Percentiles rank a stretch among this genome's conserved stretches.
Conservation (phyloP, 441 rosid genomes). For the Populus hybrid region DNA sequence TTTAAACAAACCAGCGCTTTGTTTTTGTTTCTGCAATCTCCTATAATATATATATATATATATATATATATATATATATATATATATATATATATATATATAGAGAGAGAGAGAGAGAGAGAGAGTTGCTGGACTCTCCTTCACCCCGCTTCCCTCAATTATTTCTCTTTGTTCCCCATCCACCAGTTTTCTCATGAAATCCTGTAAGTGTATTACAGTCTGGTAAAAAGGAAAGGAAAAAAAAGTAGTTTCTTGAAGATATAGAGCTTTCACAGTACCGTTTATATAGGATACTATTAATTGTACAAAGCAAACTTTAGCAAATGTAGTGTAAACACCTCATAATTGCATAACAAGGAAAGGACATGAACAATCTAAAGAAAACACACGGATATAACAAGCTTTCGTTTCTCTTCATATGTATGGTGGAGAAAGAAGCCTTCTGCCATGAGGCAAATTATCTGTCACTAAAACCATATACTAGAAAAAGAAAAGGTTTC, state of each 20-base stretch:
- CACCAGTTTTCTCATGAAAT: not conserved
- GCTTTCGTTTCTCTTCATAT: slow-evolving; percentile 17
- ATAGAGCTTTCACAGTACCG: not conserved
- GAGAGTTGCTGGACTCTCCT: too few relatives aligned
- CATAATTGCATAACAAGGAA: slow-evolving; percentile 8
- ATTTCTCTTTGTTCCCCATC: not conserved
- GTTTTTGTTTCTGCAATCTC: not conserved
- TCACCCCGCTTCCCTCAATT: not conserved
- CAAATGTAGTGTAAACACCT: not conserved
- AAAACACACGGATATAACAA: slow-evolving; percentile 10
- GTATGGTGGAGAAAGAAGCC: slow-evolving; percentile 26
- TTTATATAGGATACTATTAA: not conserved
- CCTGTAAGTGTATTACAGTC: not conserved
- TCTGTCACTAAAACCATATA: slow-evolving; percentile 3
- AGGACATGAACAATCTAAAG: slow-evolving; percentile 6
- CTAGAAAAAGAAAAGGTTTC: not conserved
- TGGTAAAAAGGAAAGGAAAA: not conserved
- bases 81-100: too few relatives aligned
- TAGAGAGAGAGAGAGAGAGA: too few relatives aligned
- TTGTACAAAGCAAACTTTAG: slow-evolving; percentile 5
- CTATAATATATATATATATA: too few relatives aligned
- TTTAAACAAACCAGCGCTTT: not conserved
- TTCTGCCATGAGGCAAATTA: not conserved
- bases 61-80: too few relatives aligned
- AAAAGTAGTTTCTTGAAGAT: not conserved